Base-by-base conservation (phyloP, 2,329 filamentous ascomycete genomes). In the Diaporthe sp. region DNA sequence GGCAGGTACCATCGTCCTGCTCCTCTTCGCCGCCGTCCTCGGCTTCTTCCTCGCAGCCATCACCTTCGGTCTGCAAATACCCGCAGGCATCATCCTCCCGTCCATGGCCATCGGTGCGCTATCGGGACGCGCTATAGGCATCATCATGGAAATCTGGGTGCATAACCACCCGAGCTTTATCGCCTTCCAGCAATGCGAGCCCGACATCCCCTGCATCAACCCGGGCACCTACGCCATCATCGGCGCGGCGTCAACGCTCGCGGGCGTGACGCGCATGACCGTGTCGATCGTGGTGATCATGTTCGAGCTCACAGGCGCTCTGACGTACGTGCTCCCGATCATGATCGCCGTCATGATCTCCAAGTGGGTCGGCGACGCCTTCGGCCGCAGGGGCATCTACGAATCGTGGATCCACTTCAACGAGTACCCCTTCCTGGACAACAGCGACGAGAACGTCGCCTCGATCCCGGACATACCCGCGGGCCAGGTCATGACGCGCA, bases 201-300 rank as follows among this genome's bases (percentile, higher is more conserved):
- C 95, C 4, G 96, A 98, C 82, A 87, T 94, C 54, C 91, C 93
- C 10, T 99, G 97, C 84, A 92, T 99, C 68, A 98, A 94, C 0
- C 96, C 97, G 0, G 97, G 96, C 19, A 97, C 96, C 1, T 99
- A 99, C 81, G 97, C 97, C 77, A 97, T 99, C 79, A 94, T 99
- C 76, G 97, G 97, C 45, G 97, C 97, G 0, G 96, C 97, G 0
- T 96, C 97, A 5, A 95, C 96, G n/a, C 91, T 99, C 2, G 95
- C 94, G 8, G 97, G 97, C 64, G 95, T 97, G 47, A 98, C 96
- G 25, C 92, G 96, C 78, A 97, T 99, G 92, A 99, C 97, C 0
- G 95, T 98, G 15, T 98, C 96, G 17, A 98, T 99, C 78, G 96
- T 99, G 6, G 97, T 98, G 80, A 99, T 99, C 85, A 98, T 98